These are phyloP conservation scores for Penicillium nordicum DNA, from an alignment of 2,329 filamentous ascomycete species.

Conservation along the genomic window DNA sequence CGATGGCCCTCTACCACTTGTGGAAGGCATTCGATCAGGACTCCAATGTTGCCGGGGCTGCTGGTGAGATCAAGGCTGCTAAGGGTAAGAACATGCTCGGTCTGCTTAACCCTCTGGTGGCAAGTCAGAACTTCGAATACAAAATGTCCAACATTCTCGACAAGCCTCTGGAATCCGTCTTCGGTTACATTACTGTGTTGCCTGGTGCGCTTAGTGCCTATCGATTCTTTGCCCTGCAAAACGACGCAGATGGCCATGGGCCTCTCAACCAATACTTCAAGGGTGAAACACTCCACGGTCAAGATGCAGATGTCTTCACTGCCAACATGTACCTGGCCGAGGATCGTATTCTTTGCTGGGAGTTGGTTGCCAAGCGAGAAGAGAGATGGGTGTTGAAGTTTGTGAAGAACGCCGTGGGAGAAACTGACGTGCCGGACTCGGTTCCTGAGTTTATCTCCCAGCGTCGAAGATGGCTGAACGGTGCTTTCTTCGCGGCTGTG, in stretches of 20 bases:
- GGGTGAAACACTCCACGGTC: constrained; percentile 92
- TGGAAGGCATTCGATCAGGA: constrained; percentile 99
- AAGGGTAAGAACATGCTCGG: constrained; percentile 81
- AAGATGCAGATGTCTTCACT: constrained; percentile 94
- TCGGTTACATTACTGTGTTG: constrained; percentile 96
- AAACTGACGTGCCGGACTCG: constrained; percentile 93
- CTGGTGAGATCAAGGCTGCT: constrained; percentile 96
- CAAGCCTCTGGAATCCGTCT: constrained; percentile 94
- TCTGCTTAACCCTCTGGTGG: constrained; percentile 88
- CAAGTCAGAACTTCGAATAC: constrained; percentile 98
- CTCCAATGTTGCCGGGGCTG: constrained; percentile 93
- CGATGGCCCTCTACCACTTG: constrained; percentile 89
- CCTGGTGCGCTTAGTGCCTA: constrained; percentile 95
- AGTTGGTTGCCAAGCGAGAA: constrained; percentile 89
- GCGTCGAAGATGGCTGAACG: constrained; percentile 93
- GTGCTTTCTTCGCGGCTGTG: constrained; percentile 96
- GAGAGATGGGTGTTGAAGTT: constrained; percentile 98
- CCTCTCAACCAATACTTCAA: constrained; percentile 99
- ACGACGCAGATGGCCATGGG: constrained; percentile 91
- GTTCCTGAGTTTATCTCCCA: constrained; percentile 98
- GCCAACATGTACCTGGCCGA: constrained; percentile 99
- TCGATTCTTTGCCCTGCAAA: constrained; percentile 91
- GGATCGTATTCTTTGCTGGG: constrained; percentile 97
- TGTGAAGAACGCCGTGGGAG: constrained; percentile 91
- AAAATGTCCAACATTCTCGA: constrained; percentile 99